These are phyloP conservation scores for Eucalyptus erythrocorys DNA, from an alignment of 345 rosid genomes.

Conservation along the genomic window DNA sequence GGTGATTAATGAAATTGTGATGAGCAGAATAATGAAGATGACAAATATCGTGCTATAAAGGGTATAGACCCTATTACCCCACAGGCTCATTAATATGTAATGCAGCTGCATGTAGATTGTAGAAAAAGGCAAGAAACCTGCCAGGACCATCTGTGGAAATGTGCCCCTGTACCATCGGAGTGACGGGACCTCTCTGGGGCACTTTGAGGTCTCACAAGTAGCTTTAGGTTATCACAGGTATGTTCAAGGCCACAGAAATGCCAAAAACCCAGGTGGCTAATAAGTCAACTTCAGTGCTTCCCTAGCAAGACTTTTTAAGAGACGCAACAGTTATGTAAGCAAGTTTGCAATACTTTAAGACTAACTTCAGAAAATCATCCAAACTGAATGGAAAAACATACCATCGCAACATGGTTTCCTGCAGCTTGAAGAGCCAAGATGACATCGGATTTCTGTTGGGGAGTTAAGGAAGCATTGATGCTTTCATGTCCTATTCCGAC, in stretches of 20 bases:
- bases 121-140: not conserved
- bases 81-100: not conserved
- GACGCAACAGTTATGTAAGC: not conserved
- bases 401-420: constrained; percentile 89
- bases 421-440: constrained; percentile 68
- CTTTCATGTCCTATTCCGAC: constrained; percentile 59
- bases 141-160: constrained; percentile 61
- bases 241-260: not conserved
- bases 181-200: constrained; percentile 68
- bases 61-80: not conserved
- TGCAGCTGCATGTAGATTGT: not conserved
- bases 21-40: not conserved
- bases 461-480: constrained; percentile 63
- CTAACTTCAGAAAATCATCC: not conserved
- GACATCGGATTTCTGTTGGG: constrained; percentile 57
- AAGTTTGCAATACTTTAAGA: not conserved
- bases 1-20: constrained; percentile 73
- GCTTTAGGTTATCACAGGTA: not conserved
- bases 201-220: constrained; percentile 69
- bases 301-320: not conserved
- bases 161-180: constrained; percentile 83
- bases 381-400: constrained; percentile 4
- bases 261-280: not conserved
- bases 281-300: not conserved
- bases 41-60: not conserved